Base-by-base conservation (phyloP, 495 filamentous ascomycete species). In the Lichenothelia convexa region DNA sequence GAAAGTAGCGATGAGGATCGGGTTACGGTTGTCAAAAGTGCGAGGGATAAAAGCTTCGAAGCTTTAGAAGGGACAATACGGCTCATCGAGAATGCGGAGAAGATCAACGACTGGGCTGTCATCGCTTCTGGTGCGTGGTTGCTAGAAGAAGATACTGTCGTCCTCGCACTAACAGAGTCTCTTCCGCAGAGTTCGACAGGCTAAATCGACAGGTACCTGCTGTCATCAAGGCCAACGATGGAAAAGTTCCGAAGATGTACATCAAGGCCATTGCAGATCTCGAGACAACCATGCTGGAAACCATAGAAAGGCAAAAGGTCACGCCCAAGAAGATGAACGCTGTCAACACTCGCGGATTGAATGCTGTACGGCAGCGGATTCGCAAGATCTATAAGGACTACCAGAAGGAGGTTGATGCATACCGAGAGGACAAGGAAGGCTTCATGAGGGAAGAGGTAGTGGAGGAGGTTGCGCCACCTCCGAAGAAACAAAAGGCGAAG, bases 301-400 rank as follows among this genome's bases (percentile, higher is more conserved):
- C 85, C 12, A 70, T 85, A 39, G 68, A 78, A 49, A 93, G 93
- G 64, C 83, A 93, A 57, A 99, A 95, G 64, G 78, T 87, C 43
- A 77, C 84, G 5, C 77, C 79, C 34, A 93, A 91, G 74, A 95
- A 94, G 68, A 92, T 95, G 86, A 99, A 94, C 58, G 82, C 87
- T 27, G 84, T 78, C 52, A 91, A 85, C 49, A 76, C 84, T 40
- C 80, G 84, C 63, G 83, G 85, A 49, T 70, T 99, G 47, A 99
- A 94, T 50, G 80, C 83, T 34, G 79, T 95, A 45, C 92, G 93
- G 63, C 89, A 99, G 59, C 76, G 77, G 56, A 82, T 95, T 63
- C 82, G 86, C 71, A 93, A 91, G 66, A 91, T 86, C 64, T 95
- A 93, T 71, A 86, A 92, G 62, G 85, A 92, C 22, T 91, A 92